Conservation (phyloP, 148 eudicot species). For the Polygonum aviculare region DNA sequence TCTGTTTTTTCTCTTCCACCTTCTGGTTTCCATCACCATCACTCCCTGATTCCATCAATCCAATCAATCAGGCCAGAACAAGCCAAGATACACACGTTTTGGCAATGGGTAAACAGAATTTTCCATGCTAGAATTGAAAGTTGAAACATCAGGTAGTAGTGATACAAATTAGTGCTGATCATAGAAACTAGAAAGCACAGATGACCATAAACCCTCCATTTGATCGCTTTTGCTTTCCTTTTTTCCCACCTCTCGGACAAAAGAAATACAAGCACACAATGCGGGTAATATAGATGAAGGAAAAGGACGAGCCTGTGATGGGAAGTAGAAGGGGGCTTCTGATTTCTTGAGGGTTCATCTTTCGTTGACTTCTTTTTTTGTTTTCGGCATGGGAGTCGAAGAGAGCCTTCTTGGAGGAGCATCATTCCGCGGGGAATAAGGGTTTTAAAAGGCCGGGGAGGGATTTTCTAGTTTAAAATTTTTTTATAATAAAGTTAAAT, state of each 20-base stretch:
- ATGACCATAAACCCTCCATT: no score
- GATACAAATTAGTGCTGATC: no score
- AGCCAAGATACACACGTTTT: not conserved
- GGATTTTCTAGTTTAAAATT: no score
- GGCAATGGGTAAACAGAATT: no score
- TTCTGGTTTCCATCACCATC: not conserved
- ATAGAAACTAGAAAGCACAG: no score
- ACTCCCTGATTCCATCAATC: not conserved
- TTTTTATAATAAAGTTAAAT: no score
- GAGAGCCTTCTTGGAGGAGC: not conserved
- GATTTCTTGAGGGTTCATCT: not conserved
- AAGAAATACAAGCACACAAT: not conserved
- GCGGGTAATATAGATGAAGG: not conserved
- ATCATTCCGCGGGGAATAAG: not conserved
- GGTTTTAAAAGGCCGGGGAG: not conserved
- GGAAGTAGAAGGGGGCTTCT: not conserved
- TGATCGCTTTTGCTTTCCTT: no score
- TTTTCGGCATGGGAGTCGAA: not conserved
- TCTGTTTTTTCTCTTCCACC: not conserved
- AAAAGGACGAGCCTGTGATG: not conserved
- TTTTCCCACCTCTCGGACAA: not conserved
- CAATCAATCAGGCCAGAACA: not conserved
- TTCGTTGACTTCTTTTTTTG: not conserved
- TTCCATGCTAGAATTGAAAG: no score
- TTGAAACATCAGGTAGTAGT: no score